Base-by-base conservation (phyloP, 2,329 filamentous ascomycete genomes). In the Pseudopyricularia javanii region DNA sequence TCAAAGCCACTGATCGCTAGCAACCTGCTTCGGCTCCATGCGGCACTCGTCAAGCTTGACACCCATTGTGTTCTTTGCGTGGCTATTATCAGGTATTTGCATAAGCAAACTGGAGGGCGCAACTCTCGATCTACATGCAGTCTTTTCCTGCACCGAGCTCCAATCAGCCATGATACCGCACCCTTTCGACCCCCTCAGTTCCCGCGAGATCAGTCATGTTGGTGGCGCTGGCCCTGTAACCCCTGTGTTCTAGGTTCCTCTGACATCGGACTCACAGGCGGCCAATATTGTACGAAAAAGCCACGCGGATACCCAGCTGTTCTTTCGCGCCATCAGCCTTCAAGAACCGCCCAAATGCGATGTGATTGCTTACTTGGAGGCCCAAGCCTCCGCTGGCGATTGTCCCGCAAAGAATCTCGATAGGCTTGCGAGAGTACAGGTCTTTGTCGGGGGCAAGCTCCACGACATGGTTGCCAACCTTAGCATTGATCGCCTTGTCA, bases 311-410 rank as follows among this genome's bases (percentile, higher is more conserved):
- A 54, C 63, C 0, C 63, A 57, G 2, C 57, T 64, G 7, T 67
- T 70, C 53, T 80, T 79, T 57, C 69, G 74, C 3, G 70, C 74
- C 53, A 72, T 78, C 55, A 74, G 73, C 0, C 66, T 80, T 9
- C 61, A 62, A 14, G 76, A 80, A 55, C 76, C 75, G 0, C 62
- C 65, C 1, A 80, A 80, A 61, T 60, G 63, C n/a, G 62, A 68
- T 15, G 68, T 79, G 66, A 56, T 73, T 5, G 53, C 52, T 0
- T 79, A 69, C 52, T 64, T 80, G 0, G 69, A 74, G 5, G 61
- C 47, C 52, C 70, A 76, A 49, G 69, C 72, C 54, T 60, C 61
- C 3, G 63, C 62, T 0, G 61, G 32, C 1, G 33, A 43, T 0
- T 26, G 52, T 0, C 69, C 70, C 8, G 51, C n/a, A n/a, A n/a